Conservation (phyloP, 331 rosid genomes). For the Quercus lobata region DNA sequence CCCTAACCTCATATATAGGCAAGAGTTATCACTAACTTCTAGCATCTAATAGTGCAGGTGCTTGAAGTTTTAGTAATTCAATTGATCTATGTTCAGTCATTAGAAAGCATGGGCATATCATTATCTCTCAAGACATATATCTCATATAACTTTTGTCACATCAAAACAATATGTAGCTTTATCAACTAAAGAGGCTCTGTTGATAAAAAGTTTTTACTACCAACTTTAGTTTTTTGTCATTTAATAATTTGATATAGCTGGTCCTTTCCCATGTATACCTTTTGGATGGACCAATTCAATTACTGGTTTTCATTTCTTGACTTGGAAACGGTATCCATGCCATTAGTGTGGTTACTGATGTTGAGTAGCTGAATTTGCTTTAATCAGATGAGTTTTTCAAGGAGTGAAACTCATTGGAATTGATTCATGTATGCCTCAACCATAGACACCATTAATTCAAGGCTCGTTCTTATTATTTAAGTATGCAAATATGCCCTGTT, state of each 20-base stretch:
- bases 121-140: background rate
- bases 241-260: background rate
- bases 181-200: background rate
- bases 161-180: background rate
- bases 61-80: background rate
- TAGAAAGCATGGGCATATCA: background rate
- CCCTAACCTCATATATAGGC: background rate
- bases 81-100: background rate
- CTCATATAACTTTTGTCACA: background rate
- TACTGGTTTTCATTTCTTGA: background rate
- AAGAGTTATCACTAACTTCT: background rate
- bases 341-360: background rate
- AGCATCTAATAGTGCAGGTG: background rate
- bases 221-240: background rate
- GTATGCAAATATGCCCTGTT: background rate
- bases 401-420: background rate
- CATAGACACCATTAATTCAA: background rate
- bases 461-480: background rate
- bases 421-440: background rate
- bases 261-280: background rate
- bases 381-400: background rate
- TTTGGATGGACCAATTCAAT: background rate
- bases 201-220: background rate
- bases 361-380: background rate
- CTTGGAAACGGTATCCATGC: background rate